phyloP scores from a whole-genome alignment of 441 rosid genomes.

The Pelargonium cotyledonis region DNA sequence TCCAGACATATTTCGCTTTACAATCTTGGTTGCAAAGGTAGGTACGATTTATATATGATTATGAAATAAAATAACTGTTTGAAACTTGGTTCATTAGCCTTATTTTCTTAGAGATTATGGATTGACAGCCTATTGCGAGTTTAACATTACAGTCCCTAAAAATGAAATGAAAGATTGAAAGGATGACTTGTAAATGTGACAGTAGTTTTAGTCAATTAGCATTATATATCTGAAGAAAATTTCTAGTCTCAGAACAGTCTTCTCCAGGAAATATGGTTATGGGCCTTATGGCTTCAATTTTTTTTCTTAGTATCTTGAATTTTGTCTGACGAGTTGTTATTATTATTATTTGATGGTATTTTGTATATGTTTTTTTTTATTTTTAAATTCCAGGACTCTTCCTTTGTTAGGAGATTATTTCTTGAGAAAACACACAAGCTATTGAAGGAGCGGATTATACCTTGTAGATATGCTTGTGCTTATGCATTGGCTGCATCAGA shows the following conservation, averaged over 20 bases:
- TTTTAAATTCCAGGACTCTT: slow-evolving; percentile 50
- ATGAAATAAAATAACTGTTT: not conserved
- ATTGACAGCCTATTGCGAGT: not conserved
- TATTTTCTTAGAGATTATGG: not conserved
- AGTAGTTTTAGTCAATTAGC: not conserved
- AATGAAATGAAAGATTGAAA: not conserved
- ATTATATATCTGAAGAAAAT: not conserved
- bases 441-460: slow-evolving; percentile 54
- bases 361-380: not conserved
- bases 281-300: not conserved
- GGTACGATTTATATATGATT: slow-evolving; percentile 15
- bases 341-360: slow-evolving; percentile 3
- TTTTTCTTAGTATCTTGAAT: slow-evolving; percentile 3
- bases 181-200: not conserved
- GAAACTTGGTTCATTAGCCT: not conserved
- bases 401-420: slow-evolving; percentile 48
- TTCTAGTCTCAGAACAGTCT: not conserved
- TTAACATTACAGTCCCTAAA: not conserved
- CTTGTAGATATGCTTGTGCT: slow-evolving; percentile 81
- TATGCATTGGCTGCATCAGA: slow-evolving; percentile 60
- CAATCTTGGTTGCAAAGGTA: slow-evolving; percentile 71
- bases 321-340: slow-evolving; percentile 2
- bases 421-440: slow-evolving; percentile 59
- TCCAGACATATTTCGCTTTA: slow-evolving; percentile 55
- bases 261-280: not conserved